Conservation (phyloP, 192 early-diverging fungal species). For the Coemansia sp. region DNA sequence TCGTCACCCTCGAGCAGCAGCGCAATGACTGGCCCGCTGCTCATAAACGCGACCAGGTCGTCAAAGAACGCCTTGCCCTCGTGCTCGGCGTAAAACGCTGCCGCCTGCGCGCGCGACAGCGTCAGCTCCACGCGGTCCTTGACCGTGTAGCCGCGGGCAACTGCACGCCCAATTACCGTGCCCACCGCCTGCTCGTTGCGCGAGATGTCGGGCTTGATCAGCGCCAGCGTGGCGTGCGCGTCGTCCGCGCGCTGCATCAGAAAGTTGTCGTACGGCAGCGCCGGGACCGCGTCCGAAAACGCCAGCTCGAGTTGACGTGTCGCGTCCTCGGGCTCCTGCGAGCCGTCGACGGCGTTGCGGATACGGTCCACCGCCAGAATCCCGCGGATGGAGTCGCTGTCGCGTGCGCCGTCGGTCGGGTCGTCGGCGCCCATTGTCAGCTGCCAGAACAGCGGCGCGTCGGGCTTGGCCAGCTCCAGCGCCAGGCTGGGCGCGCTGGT, state of each 20-base stretch:
- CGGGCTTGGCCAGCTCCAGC: constrained; percentile 53
- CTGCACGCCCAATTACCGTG: constrained; percentile 34
- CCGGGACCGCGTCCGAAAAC: constrained; percentile 43
- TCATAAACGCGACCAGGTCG: constrained; percentile 40
- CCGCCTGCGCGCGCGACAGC: constrained; percentile 39
- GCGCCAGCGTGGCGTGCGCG: constrained; percentile 48
- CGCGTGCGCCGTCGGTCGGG: constrained; percentile 28
- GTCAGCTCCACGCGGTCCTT: constrained; percentile 33
- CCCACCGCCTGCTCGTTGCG: constrained; percentile 19
- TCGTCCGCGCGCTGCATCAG: constrained; percentile 46
- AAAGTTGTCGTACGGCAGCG: constrained; percentile 42
- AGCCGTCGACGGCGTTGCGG: constrained; percentile 57
- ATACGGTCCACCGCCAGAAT: constrained; percentile 53
- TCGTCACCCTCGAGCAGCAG: constrained; percentile 52
- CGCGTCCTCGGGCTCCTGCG: constrained; percentile 48
- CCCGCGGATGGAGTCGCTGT: constrained; percentile 54
- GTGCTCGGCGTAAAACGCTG: constrained; percentile 49
- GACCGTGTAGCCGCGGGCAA: constrained; percentile 46
- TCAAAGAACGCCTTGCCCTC: constrained; percentile 38
- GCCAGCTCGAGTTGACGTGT: constrained; percentile 46
- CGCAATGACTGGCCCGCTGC: constrained; percentile 52
- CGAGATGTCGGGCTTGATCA: constrained; percentile 56
- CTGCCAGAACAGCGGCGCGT: constrained; percentile 53
- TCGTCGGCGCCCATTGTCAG: constrained; percentile 54
- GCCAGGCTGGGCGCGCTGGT: constrained; percentile 55